Percentiles rank a stretch among this genome's conserved stretches.
phyloP scores from a whole-genome alignment of 202 grass and related monocot genomes.

The Saccharum hybrid region DNA sequence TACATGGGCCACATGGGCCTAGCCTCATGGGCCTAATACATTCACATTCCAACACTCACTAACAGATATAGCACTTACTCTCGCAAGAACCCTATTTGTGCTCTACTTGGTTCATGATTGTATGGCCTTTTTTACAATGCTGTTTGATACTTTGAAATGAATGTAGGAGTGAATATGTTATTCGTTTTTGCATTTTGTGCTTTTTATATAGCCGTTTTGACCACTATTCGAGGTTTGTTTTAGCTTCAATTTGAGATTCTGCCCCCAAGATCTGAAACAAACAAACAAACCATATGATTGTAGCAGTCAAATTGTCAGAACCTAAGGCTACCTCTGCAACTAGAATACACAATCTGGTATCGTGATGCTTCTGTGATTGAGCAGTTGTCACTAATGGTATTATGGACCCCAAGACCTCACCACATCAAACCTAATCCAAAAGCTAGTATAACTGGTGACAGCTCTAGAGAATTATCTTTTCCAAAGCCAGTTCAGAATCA shows the following conservation, averaged over 20 bases:
- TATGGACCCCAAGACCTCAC: too few relatives aligned
- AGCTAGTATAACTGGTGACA: background rate
- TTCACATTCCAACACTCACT: background rate
- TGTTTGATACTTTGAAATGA: constrained; percentile 7
- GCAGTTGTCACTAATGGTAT: background rate
- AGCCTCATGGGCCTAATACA: too few relatives aligned
- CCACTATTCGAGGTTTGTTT: background rate
- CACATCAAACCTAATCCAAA: background rate
- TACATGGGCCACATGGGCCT: too few relatives aligned
- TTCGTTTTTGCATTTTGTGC: background rate
- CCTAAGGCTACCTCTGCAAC: background rate
- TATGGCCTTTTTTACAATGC: background rate
- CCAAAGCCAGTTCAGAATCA: background rate
- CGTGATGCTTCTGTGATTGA: background rate
- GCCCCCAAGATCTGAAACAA: background rate
- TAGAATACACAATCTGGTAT: constrained; percentile 8
- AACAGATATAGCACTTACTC: background rate
- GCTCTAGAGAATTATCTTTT: background rate
- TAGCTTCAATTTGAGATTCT: background rate
- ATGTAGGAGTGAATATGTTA: background rate
- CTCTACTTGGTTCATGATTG: background rate
- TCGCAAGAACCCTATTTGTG: background rate
- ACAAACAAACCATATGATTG: background rate
- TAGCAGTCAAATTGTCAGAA: background rate
- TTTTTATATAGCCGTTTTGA: constrained; percentile 21